These are phyloP conservation scores for Wallacemonas sp. DNA, from an alignment of 208 protist genomes.

Conservation along the genomic window DNA sequence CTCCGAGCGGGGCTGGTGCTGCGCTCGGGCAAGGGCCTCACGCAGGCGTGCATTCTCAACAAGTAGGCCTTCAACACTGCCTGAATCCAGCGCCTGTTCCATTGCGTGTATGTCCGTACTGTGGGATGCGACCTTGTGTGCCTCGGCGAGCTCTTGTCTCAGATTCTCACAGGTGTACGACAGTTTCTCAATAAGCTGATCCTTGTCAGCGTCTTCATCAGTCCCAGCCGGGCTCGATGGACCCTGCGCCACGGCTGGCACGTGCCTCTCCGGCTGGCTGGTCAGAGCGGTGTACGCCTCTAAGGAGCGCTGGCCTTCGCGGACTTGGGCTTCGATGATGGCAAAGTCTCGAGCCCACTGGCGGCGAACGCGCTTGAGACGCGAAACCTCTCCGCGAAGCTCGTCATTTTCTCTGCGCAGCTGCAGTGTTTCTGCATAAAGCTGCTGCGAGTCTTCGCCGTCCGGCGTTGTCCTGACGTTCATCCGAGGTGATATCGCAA, in stretches of 20 bases:
- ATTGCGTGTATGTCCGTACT: constrained; percentile 12
- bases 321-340: constrained; percentile 22
- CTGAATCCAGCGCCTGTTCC: too few species aligned
- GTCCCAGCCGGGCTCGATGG: too few species aligned
- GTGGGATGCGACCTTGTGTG: neutral
- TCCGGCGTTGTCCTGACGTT: constrained; percentile 11
- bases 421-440: constrained; percentile 19
- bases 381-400: constrained; percentile 13
- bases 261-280: neutral
- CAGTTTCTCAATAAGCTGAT: constrained; percentile 10
- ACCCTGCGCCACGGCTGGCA: too few species aligned
- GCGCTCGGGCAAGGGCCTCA: constrained; percentile 7
- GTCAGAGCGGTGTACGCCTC: constrained; percentile 18
- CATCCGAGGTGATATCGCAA: too few species aligned
- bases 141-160: neutral
- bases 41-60: constrained; percentile 26
- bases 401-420: constrained; percentile 4
- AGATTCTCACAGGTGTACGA: constrained; percentile 2
- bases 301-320: constrained; percentile 19
- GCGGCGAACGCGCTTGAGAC: constrained; percentile 10
- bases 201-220: constrained; percentile 8
- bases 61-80: constrained; percentile 13
- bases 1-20: constrained; percentile 1
- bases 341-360: constrained; percentile 25
- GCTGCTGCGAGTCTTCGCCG: constrained; percentile 25